phyloP scores from a whole-genome alignment of 2,329 filamentous ascomycete species.

The Claviceps fusiformis region DNA sequence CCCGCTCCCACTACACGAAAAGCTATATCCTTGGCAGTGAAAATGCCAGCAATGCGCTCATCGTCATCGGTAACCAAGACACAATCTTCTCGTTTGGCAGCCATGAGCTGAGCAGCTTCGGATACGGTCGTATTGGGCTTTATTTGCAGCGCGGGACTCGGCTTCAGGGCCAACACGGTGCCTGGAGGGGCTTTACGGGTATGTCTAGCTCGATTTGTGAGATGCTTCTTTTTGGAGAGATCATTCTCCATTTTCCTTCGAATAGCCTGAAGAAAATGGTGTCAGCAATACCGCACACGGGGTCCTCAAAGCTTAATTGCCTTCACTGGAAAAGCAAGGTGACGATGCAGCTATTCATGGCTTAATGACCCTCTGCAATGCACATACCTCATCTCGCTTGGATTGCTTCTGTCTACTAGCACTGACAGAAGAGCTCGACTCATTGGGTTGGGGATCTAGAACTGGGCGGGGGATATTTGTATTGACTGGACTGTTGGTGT shows the following conservation, averaged over 20 bases:
- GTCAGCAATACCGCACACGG: not conserved
- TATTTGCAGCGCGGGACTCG: constrained; percentile 92
- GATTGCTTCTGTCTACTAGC: constrained; percentile 91
- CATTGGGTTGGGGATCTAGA: constrained; percentile 47
- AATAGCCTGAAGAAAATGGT: constrained; percentile 55
- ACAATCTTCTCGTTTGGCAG: constrained; percentile 94
- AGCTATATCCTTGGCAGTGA: constrained; percentile 95
- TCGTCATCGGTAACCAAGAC: constrained; percentile 96
- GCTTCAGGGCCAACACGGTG: constrained; percentile 88
- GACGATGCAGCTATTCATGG: not conserved
- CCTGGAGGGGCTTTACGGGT: constrained; percentile 90
- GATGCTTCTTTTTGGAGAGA: constrained; percentile 91
- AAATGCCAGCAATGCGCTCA: constrained; percentile 95
- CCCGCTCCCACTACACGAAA: constrained; percentile 91
- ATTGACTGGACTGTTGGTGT: constrained; percentile 40
- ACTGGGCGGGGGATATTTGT: constrained; percentile 64
- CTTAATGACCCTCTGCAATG: not conserved
- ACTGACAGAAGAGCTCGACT: constrained; percentile 60
- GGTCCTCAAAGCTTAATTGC: not conserved
- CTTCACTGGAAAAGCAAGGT: not conserved
- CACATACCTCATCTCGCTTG: constrained; percentile 90
- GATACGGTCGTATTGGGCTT: constrained; percentile 89
- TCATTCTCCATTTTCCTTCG: constrained; percentile 94
- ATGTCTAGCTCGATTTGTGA: constrained; percentile 63
- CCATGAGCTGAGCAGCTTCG: constrained; percentile 96